Conservation (phyloP, 1,284 basidiomycete genomes). For the Pseudozyma hubeiensis region DNA sequence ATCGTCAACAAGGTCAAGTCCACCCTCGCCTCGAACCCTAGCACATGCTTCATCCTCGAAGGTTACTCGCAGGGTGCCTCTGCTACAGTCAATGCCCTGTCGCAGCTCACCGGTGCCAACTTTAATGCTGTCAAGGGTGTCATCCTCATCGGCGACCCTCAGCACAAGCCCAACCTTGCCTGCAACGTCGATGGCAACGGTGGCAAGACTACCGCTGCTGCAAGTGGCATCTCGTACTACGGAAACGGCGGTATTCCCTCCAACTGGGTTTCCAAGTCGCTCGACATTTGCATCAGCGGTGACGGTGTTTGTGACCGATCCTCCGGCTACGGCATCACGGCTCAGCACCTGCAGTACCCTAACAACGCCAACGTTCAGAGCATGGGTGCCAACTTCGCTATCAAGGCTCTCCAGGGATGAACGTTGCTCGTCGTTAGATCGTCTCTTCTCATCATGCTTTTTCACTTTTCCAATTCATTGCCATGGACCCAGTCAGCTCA, state of each 20-base stretch:
- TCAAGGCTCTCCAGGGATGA: conserved; percentile 35
- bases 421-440: not conserved
- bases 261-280: conserved; percentile 59
- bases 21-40: conserved; percentile 24
- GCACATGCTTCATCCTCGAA: conserved; percentile 44
- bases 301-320: conserved; percentile 64
- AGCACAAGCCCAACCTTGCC: conserved; percentile 57
- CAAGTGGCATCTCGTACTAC: conserved; percentile 37
- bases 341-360: conserved; percentile 57
- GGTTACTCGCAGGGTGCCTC: conserved; percentile 64
- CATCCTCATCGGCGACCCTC: conserved; percentile 65
- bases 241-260: conserved; percentile 41
- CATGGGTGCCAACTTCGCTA: conserved; percentile 49
- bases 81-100: conserved; percentile 62
- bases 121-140: conserved; percentile 65
- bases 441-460: not conserved
- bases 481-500: too few species aligned
- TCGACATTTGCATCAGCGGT: conserved; percentile 64
- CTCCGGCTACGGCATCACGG: conserved; percentile 55
- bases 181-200: conserved; percentile 65
- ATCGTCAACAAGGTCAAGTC: conserved; percentile 35
- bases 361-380: conserved; percentile 44
- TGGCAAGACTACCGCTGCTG: conserved; percentile 51
- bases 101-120: conserved; percentile 39
- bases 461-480: too few species aligned